Evolutionary conservation across 331 rosid species (phyloP).

Genomic region (Rhamnella rubrinervis): DNA sequence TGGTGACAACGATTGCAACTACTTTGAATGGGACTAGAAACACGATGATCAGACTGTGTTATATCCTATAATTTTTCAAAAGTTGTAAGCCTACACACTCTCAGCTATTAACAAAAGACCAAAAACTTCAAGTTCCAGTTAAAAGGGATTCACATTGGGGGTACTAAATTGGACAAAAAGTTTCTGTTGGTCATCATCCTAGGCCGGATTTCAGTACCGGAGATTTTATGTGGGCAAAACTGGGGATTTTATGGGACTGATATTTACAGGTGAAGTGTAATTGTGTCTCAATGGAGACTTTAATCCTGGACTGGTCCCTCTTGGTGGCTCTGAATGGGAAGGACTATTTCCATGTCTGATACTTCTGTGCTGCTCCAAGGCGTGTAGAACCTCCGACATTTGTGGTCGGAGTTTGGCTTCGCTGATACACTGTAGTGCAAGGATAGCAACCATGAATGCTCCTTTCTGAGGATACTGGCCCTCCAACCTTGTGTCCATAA

Average conservation of each 20-base stretch:
- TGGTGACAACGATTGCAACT: no score
- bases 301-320: slow-evolving; percentile 21
- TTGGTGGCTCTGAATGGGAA: slow-evolving; percentile 3
- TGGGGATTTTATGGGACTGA: slow-evolving; percentile 26
- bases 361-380: slow-evolving; percentile 45
- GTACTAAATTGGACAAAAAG: background rate
- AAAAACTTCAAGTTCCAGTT: slow-evolving; percentile 18
- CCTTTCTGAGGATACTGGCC: slow-evolving; percentile 69
- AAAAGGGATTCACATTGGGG: slow-evolving; percentile 12
- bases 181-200: background rate
- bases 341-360: slow-evolving; percentile 34
- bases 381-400: slow-evolving; percentile 61
- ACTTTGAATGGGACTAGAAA: no score
- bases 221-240: slow-evolving; percentile 24
- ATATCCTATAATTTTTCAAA: background rate
- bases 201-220: slow-evolving; percentile 16
- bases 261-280: slow-evolving; percentile 19
- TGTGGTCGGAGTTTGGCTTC: slow-evolving; percentile 62
- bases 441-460: slow-evolving; percentile 49
- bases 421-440: slow-evolving; percentile 59
- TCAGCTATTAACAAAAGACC: slow-evolving; percentile 1
- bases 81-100: slow-evolving; percentile 4
- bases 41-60: no score
- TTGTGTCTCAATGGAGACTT: slow-evolving; percentile 32
- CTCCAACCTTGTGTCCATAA: slow-evolving; percentile 73